Conservation (phyloP, 2,329 filamentous ascomycete genomes). For the Arthrobotrys iridis region DNA sequence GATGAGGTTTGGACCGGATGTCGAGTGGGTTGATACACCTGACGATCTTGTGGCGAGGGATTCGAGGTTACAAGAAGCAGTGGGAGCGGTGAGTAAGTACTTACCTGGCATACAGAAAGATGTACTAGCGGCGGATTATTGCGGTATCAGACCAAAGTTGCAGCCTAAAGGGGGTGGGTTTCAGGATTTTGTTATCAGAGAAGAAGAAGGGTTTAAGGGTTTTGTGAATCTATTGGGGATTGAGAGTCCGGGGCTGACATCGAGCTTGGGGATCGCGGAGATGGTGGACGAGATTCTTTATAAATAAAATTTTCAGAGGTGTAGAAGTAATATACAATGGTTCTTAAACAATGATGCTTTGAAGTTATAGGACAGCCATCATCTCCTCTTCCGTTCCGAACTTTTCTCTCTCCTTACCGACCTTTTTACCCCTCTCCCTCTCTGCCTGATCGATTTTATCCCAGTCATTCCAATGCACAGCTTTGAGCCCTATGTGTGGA, state of each 20-base stretch:
- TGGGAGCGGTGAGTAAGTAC: constrained; percentile 80
- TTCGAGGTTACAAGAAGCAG: constrained; percentile 71
- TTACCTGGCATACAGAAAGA: constrained; percentile 76
- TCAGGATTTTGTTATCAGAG: constrained; percentile 82
- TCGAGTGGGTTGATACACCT: constrained; percentile 85
- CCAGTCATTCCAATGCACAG: constrained; percentile 88
- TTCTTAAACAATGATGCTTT: neutral
- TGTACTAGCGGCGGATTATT: constrained; percentile 81
- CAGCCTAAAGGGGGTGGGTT: constrained; percentile 70
- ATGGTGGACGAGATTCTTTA: constrained; percentile 54
- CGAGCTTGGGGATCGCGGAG: constrained; percentile 55
- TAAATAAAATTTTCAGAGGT: constrained; percentile 18
- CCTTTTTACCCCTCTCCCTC: constrained; percentile 70
- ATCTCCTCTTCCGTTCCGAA: constrained; percentile 61
- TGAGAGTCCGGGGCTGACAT: constrained; percentile 56
- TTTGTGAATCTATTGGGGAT: constrained; percentile 90
- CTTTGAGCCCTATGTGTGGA: constrained; percentile 68
- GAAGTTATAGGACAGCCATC: constrained; percentile 56
- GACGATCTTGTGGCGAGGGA: constrained; percentile 75
- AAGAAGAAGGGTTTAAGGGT: constrained; percentile 77
- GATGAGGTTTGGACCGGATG: constrained; percentile 91
- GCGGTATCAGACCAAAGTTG: constrained; percentile 90
- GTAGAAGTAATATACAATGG: neutral
- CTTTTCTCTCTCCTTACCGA: constrained; percentile 82
- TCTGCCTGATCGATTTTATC: constrained; percentile 83